phyloP scores from a whole-genome alignment of 257 asterid genomes.

The Nicotiana knightiana region DNA sequence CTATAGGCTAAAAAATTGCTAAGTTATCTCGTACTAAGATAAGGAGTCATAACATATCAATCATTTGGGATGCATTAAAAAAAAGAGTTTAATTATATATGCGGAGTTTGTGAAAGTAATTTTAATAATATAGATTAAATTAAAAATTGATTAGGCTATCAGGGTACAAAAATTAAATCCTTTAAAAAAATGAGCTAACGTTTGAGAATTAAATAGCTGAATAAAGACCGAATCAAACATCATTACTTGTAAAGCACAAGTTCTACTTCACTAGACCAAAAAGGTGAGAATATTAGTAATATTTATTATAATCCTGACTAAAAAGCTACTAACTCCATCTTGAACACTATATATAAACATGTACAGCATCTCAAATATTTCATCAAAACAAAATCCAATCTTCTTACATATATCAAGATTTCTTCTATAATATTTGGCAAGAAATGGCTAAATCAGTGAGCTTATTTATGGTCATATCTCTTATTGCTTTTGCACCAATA shows the following conservation, averaged over 20 bases:
- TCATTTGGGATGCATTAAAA: neutral
- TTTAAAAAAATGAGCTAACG: no score
- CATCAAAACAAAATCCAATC: constrained; percentile 24
- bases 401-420: neutral
- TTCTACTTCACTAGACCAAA: constrained; percentile 10
- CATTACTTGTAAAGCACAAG: neutral
- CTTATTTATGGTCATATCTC: constrained; percentile 29
- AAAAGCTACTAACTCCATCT: constrained; percentile 48
- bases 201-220: neutral
- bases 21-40: neutral
- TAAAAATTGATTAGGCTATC: no score
- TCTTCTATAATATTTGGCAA: neutral
- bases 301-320: constrained; percentile 20
- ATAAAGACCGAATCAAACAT: neutral
- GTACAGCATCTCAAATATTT: constrained; percentile 7
- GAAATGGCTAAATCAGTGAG: constrained; percentile 33
- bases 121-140: no score
- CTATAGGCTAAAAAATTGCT: neutral
- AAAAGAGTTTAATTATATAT: neutral
- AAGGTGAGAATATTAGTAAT: neutral
- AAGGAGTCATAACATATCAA: neutral
- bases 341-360: constrained; percentile 30
- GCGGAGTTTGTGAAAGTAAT: no score
- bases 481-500: constrained; percentile 47
- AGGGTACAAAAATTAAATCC: no score